Conservation (phyloP, 257 asterid genomes). For the Salvia miltiorrhiza region DNA sequence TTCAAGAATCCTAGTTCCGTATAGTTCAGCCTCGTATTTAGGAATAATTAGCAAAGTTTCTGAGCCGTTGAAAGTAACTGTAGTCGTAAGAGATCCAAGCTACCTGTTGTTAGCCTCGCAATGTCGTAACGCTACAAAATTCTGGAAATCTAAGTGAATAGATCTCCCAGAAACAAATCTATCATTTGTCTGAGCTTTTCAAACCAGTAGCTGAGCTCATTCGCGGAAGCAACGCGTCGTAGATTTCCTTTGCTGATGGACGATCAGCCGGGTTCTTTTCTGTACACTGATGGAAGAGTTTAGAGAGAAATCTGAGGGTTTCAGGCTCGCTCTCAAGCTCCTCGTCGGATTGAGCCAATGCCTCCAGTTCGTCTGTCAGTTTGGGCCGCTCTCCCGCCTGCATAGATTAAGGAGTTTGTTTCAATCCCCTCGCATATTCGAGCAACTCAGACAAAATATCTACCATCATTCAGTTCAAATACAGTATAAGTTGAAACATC, state of each 20-base stretch:
- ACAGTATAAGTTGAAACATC: neutral
- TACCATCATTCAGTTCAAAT: neutral
- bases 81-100: neutral
- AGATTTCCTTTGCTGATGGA: conserved; percentile 56
- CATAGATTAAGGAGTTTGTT: conserved; percentile 9
- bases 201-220: conserved; percentile 30
- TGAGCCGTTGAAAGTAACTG: neutral
- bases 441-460: neutral
- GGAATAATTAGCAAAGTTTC: neutral
- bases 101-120: conserved; percentile 19
- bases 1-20: neutral
- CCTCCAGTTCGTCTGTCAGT: conserved; percentile 37
- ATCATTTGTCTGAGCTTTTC: conserved; percentile 31
- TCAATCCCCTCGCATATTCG: neutral
- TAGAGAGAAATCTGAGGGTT: conserved; percentile 42
- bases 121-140: conserved; percentile 41
- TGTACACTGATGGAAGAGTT: conserved; percentile 56
- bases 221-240: conserved; percentile 35
- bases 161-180: conserved; percentile 7
- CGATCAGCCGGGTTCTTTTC: conserved; percentile 61
- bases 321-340: conserved; percentile 27
- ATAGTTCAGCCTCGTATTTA: neutral
- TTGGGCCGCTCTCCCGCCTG: conserved; percentile 49
- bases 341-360: conserved; percentile 24
- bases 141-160: conserved; percentile 12